A percentile compares a stretch with the other conserved stretches of the same genome.
Evolutionary conservation across 1,284 basidiomycete species (phyloP).

Genomic region (Moesziomyces sp.): DNA sequence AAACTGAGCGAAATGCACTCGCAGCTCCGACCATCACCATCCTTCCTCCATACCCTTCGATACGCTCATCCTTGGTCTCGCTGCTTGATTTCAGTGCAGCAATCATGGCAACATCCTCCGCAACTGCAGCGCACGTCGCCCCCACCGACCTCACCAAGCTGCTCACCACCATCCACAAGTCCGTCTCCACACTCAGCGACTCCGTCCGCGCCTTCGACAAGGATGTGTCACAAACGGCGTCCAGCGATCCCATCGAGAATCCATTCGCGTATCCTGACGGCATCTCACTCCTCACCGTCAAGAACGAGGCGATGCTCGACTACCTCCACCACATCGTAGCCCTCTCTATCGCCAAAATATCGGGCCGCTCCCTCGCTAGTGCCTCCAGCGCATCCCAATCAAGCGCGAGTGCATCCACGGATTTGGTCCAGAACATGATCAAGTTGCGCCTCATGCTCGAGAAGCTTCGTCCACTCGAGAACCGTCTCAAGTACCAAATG

Average conservation of each 20-base stretch:
- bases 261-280: constrained; percentile 72
- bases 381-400: constrained; percentile 5
- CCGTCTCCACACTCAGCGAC: constrained; percentile 30
- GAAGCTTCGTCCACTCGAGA: constrained; percentile 75
- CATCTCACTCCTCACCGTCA: constrained; percentile 88
- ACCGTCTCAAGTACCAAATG: constrained; percentile 90
- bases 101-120: constrained; percentile 15
- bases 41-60: no score
- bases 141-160: constrained; percentile 21
- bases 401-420: constrained; percentile 8
- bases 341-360: constrained; percentile 49
- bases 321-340: constrained; percentile 89
- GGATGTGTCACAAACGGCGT: constrained; percentile 17
- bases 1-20: background rate
- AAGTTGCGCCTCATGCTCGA: constrained; percentile 66
- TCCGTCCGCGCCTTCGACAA: constrained; percentile 32
- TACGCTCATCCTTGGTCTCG: background rate
- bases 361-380: constrained; percentile 42
- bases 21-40: no score
- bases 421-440: constrained; percentile 54
- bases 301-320: constrained; percentile 84
- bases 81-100: background rate
- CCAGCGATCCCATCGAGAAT: constrained; percentile 14
- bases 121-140: constrained; percentile 7
- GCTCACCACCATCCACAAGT: constrained; percentile 27